Percentiles rank a stretch among this genome's conserved stretches.
Conservation (phyloP, 2,329 filamentous ascomycete species). For the Colletotrichum graminicola region DNA sequence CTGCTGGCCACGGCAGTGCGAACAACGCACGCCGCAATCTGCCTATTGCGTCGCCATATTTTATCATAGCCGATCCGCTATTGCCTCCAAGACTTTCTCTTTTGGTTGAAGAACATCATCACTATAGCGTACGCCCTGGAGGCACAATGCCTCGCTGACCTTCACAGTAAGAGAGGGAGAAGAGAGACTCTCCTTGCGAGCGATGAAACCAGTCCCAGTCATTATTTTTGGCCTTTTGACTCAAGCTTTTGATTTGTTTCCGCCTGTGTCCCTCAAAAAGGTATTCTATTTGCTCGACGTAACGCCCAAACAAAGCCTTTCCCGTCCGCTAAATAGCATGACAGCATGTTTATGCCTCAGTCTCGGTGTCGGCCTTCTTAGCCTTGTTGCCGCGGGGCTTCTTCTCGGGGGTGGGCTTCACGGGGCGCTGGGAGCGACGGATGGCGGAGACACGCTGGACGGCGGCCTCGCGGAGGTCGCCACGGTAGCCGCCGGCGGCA, state of each 20-base stretch:
- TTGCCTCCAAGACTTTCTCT: neutral
- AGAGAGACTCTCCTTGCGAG: neutral
- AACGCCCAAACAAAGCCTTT: slow-evolving; percentile 42
- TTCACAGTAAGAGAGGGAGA: neutral
- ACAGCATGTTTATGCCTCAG: slow-evolving; percentile 52
- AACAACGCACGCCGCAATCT: slow-evolving; percentile 4
- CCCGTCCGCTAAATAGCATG: slow-evolving; percentile 33
- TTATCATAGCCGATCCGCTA: neutral
- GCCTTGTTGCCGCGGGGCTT: slow-evolving; percentile 87
- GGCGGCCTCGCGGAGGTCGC: slow-evolving; percentile 81
- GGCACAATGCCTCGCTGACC: neutral
- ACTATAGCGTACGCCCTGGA: neutral
- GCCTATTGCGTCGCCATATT: neutral
- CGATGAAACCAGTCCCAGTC: slow-evolving; percentile 30
- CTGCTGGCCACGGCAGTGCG: slow-evolving; percentile 6
- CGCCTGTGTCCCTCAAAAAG: slow-evolving; percentile 39
- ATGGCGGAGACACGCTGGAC: slow-evolving; percentile 90
- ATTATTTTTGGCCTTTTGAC: slow-evolving; percentile 40
- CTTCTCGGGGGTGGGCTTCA: slow-evolving; percentile 79
- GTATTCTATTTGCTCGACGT: slow-evolving; percentile 42
- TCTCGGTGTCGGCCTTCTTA: slow-evolving; percentile 73
- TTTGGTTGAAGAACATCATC: neutral
- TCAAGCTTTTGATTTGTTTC: slow-evolving; percentile 42
- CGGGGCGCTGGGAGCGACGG: slow-evolving; percentile 80
- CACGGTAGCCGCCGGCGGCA: slow-evolving; percentile 87